Conservation (phyloP, 176 grass and related monocot genomes). For the Tillandsia leiboldiana region DNA sequence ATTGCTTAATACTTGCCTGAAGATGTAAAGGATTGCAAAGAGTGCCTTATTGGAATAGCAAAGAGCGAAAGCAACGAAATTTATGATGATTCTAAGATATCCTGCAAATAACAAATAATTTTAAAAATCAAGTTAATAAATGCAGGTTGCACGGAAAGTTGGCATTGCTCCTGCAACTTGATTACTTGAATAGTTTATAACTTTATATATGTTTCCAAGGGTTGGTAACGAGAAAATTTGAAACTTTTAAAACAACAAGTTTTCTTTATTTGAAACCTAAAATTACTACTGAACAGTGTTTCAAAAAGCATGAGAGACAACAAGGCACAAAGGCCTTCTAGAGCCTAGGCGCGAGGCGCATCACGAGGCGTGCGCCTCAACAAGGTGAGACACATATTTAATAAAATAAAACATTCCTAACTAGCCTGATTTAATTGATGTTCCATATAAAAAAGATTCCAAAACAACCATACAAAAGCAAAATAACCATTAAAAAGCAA, state of each 20-base stretch:
- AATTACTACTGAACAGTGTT: too few species aligned
- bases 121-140: conserved; percentile 4
- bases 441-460: too few species aligned
- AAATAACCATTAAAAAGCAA: too few species aligned
- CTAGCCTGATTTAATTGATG: too few species aligned
- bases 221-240: not conserved
- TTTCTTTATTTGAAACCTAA: too few species aligned
- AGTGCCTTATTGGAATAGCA: conserved; percentile 57
- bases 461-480: too few species aligned
- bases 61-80: conserved; percentile 67
- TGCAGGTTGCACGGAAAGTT: not conserved
- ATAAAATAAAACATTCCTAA: not conserved
- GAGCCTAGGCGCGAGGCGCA: too few species aligned
- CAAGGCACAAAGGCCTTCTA: not conserved
- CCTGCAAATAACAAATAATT: conserved; percentile 28
- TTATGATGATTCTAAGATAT: conserved; percentile 88
- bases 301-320: not conserved
- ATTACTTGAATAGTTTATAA: not conserved
- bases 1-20: conserved; percentile 31
- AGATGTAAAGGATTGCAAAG: conserved; percentile 83
- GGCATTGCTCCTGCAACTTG: not conserved
- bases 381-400: too few species aligned
- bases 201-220: not conserved
- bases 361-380: too few species aligned
- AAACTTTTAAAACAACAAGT: not conserved